Evolutionary conservation across 2,329 filamentous ascomycete species (phyloP).

Genomic region (Didymella arachidicola): DNA sequence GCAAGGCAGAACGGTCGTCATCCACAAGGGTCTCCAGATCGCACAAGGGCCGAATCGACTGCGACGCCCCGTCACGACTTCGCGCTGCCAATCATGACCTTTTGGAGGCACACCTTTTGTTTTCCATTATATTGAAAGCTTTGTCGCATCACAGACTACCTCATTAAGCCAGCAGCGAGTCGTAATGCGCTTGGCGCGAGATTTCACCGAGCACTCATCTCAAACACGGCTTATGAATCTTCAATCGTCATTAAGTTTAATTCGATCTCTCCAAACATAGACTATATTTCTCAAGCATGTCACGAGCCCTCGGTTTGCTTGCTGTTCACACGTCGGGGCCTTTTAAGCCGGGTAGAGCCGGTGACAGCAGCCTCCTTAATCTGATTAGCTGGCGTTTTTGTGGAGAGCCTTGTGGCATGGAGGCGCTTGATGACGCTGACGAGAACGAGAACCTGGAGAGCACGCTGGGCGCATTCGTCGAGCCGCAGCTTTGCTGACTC

Average conservation of each 20-base stretch:
- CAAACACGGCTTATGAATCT: slow-evolving; percentile 17
- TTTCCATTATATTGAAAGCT: slow-evolving; percentile 9
- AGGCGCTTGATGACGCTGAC: slow-evolving; percentile 32
- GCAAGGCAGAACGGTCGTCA: slow-evolving; percentile 33
- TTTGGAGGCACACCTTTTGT: slow-evolving; percentile 5
- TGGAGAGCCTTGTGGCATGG: slow-evolving; percentile 20
- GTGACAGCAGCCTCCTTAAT: slow-evolving; percentile 34
- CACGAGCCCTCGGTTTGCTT: slow-evolving; percentile 23
- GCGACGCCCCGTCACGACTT: slow-evolving; percentile 11
- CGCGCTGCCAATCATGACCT: slow-evolving; percentile 8
- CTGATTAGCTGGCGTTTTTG: slow-evolving; percentile 34
- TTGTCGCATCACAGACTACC: slow-evolving; percentile 17
- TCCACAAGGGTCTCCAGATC: slow-evolving; percentile 19
- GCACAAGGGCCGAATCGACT: slow-evolving; percentile 23
- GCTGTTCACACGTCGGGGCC: slow-evolving; percentile 21
- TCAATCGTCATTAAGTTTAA: slow-evolving; percentile 26
- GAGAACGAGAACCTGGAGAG: slow-evolving; percentile 33
- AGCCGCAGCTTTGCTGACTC: slow-evolving; percentile 13
- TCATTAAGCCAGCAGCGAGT: slow-evolving; percentile 10
- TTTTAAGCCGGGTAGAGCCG: slow-evolving; percentile 31
- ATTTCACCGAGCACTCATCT: slow-evolving; percentile 18
- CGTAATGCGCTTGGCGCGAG: slow-evolving; percentile 9
- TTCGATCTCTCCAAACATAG: slow-evolving; percentile 22
- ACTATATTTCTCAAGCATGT: slow-evolving; percentile 10
- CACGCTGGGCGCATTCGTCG: slow-evolving; percentile 9